A percentile compares a stretch with the other conserved stretches of the same genome.
These are phyloP conservation scores for Tympanopsis confertula DNA, from an alignment of 2,329 filamentous ascomycete genomes.

Conservation along the genomic window DNA sequence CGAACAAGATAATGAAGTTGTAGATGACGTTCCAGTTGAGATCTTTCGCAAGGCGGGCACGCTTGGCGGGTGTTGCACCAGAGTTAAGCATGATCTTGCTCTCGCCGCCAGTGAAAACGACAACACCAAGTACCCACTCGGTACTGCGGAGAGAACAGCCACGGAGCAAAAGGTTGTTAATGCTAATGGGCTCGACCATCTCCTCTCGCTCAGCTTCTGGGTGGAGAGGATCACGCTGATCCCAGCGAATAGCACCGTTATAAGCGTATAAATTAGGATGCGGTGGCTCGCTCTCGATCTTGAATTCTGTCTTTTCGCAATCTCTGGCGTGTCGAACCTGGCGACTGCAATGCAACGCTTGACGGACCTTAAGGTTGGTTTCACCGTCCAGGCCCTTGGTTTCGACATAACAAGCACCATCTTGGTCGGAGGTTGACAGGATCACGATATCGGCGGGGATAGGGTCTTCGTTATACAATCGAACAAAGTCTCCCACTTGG, in stretches of 20 bases:
- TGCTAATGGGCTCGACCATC: conserved; percentile 85
- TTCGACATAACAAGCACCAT: conserved; percentile 93
- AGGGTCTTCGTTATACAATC: conserved; percentile 91
- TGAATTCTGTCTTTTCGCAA: conserved; percentile 80
- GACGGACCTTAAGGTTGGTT: conserved; percentile 91
- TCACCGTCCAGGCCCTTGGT: conserved; percentile 97
- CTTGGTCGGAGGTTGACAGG: conserved; percentile 80
- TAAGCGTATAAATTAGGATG: conserved; percentile 94
- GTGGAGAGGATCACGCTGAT: conserved; percentile 56
- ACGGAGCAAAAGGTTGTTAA: conserved; percentile 89
- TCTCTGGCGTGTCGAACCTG: conserved; percentile 78
- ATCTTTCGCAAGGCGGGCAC: conserved; percentile 78
- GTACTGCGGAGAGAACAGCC: conserved; percentile 91
- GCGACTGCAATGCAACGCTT: conserved; percentile 76
- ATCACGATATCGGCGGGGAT: conserved; percentile 89
- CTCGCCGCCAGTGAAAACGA: conserved; percentile 88
- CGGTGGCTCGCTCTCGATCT: conserved; percentile 79
- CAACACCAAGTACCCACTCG: conserved; percentile 86
- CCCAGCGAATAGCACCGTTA: conserved; percentile 80
- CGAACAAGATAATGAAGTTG: conserved; percentile 82
- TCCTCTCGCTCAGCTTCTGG: conserved; percentile 51
- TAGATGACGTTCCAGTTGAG: conserved; percentile 96
- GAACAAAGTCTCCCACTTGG: conserved; percentile 89
- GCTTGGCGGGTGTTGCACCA: conserved; percentile 87
- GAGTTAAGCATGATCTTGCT: conserved; percentile 99